Percentiles rank a stretch among this genome's conserved stretches.
Conservation (phyloP, 2,329 filamentous ascomycete species). For the Talaromyces sp. region DNA sequence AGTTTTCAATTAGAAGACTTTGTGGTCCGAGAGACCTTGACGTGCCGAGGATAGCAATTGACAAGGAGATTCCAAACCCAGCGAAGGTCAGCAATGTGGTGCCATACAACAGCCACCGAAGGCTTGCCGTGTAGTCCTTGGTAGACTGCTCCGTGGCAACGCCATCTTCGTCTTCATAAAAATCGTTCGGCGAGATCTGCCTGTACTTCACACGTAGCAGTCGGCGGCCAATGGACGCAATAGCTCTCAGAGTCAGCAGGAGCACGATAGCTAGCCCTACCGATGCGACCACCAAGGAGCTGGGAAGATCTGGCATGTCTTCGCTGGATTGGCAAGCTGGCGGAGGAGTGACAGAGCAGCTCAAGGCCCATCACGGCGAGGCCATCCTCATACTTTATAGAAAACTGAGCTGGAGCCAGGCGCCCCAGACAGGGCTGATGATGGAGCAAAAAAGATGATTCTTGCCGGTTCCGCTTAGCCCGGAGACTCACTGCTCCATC, state of each 20-base stretch:
- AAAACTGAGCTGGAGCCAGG: not conserved
- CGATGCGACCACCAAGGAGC: not conserved
- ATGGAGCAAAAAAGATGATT: too few species aligned
- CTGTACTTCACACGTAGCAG: not conserved
- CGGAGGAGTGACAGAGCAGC: not conserved
- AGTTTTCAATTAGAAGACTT: constrained; percentile 48
- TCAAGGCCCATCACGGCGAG: not conserved
- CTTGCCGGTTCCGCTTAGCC: too few species aligned
- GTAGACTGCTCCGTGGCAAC: constrained; percentile 59
- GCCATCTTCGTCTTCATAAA: constrained; percentile 66
- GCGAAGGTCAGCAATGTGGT: constrained; percentile 50
- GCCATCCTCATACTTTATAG: not conserved
- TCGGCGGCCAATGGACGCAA: not conserved
- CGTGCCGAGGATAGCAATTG: constrained; percentile 50
- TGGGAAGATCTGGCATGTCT: not conserved
- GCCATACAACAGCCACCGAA: constrained; percentile 45
- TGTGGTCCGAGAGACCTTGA: constrained; percentile 12
- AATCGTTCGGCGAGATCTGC: constrained; percentile 9
- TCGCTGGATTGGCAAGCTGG: not conserved
- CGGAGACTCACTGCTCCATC: not conserved
- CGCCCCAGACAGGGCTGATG: too few species aligned
- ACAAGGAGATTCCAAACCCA: constrained; percentile 53
- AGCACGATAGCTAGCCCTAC: not conserved
- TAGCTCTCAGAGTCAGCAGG: not conserved
- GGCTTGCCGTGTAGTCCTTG: constrained; percentile 55